Evolutionary conservation across 306 rosid genomes (phyloP).

Genomic region (Spatholobus suberectus): DNA sequence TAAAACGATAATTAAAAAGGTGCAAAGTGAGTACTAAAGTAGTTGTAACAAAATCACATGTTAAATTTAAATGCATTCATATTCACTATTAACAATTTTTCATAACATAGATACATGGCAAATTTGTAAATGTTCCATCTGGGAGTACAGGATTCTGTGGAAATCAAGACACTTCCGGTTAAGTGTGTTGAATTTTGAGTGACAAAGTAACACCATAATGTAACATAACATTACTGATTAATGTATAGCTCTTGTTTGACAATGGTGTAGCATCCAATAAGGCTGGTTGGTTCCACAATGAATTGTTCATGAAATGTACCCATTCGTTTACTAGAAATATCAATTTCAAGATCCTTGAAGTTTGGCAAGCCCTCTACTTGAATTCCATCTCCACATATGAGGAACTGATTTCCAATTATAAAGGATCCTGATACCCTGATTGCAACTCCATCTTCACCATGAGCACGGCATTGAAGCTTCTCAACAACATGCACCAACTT

Average conservation of each 20-base stretch:
- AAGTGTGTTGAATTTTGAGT: neutral
- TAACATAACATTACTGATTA: slow-evolving; percentile 51
- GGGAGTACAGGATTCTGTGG: neutral
- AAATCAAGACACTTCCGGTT: neutral
- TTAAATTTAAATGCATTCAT: neutral
- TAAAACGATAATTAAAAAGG: neutral
- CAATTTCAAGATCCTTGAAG: slow-evolving; percentile 84
- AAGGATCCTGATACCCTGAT: slow-evolving; percentile 93
- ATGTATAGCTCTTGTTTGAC: slow-evolving; percentile 86
- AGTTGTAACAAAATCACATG: neutral
- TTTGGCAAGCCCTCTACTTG: slow-evolving; percentile 92
- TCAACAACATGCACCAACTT: slow-evolving; percentile 93
- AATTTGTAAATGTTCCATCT: slow-evolving; percentile 21
- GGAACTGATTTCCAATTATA: slow-evolving; percentile 87
- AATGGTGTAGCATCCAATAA: slow-evolving; percentile 79
- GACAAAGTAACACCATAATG: neutral
- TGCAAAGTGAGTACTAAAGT: neutral
- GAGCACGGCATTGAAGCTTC: slow-evolving; percentile 83
- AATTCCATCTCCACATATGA: slow-evolving; percentile 94
- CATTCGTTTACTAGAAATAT: slow-evolving; percentile 79
- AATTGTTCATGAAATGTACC: slow-evolving; percentile 92
- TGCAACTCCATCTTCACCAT: slow-evolving; percentile 81
- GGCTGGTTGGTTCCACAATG: slow-evolving; percentile 71
- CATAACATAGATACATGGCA: neutral
- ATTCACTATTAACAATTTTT: slow-evolving; percentile 23